Base-by-base conservation (phyloP, 140 eudicot genomes). In the Ambrosia hybrid region DNA sequence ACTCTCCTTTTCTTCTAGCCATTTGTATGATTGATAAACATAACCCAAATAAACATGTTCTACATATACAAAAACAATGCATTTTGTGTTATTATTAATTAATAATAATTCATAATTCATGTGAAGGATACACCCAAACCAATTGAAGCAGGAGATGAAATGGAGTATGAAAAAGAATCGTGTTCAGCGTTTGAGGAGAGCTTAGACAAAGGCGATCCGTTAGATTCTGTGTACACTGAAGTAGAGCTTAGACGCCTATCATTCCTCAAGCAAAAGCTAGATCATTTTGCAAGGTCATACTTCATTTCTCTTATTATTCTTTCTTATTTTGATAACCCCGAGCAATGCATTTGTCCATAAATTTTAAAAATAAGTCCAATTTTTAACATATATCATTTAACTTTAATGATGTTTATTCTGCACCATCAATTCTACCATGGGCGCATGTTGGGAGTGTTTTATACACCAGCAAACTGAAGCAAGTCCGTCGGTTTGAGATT, bases 171-270 rank as follows among this genome's bases (percentile, higher is more conserved):
- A 7, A 46, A 71, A 10, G 70, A 70, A 26, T 88, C 95, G 99
- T 4, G 73, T 3, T 30, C 13, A 55, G 79, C 79, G 69, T 94
- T 88, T 67, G 96, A 86, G 87, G 85, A 73, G 68, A 90, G 80
- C 90, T 94, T 43, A 21, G 86, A 90, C 15, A 84, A 80, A 80
- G 99, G 97, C 6, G 97, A 94, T 43, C 89, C 89, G 56, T 83
- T 97, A 10, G 99, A 94, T 38, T 73, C 94, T 26, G 82, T 94
- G 8, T 94, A 94, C 83, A 59, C 90, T 79, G 99, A 90, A 76
- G 96, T 94, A 14, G 99, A 94, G 82, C 94, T 82, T 16, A 79
- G 99, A 69, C 75, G 97, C 51, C 72, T 94, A 65, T 64, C 91
- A 39, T 94, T 86, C 79, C 93, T 94, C 79, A 85, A 82, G 81